These are phyloP conservation scores for Hypoxylon sp. DNA, from an alignment of 2,329 filamentous ascomycete genomes.

Conservation along the genomic window DNA sequence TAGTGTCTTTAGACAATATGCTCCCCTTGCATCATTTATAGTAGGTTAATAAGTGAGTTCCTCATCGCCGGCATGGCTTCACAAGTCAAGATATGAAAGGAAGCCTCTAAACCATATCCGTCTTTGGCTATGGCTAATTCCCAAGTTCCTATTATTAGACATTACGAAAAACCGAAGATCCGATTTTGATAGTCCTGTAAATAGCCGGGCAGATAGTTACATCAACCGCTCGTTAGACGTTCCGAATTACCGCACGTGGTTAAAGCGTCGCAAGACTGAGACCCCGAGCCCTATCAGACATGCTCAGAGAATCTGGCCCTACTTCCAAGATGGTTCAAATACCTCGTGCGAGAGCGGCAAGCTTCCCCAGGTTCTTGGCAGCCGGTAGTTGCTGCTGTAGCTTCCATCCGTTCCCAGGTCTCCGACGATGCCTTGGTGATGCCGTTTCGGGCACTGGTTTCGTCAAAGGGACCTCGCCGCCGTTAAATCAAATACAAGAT, in stretches of 20 bases:
- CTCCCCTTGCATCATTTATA: slow-evolving; percentile 11
- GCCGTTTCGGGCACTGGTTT: slow-evolving; percentile 10
- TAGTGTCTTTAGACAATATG: background rate
- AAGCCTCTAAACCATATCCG: background rate
- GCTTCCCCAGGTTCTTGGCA: slow-evolving; percentile 45
- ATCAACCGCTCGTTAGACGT: slow-evolving; percentile 31
- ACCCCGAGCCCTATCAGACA: slow-evolving; percentile 1
- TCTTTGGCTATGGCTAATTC: slow-evolving; percentile 29
- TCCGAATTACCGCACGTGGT: slow-evolving; percentile 50
- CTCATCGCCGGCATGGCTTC: slow-evolving; percentile 13
- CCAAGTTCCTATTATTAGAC: slow-evolving; percentile 36
- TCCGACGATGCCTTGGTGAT: slow-evolving; percentile 11
- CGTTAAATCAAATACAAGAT: slow-evolving; percentile 17
- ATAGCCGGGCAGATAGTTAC: slow-evolving; percentile 47
- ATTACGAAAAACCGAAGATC: slow-evolving; percentile 13
- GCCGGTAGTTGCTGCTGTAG: slow-evolving; percentile 43
- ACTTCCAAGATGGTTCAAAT: slow-evolving; percentile 34
- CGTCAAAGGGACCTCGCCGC: slow-evolving; percentile 6
- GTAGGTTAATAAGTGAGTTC: slow-evolving; percentile 12
- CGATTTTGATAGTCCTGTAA: slow-evolving; percentile 30
- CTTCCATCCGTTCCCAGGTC: slow-evolving; percentile 1
- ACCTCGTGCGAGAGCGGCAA: slow-evolving; percentile 18
- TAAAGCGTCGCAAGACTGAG: slow-evolving; percentile 29
- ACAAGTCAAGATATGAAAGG: background rate
- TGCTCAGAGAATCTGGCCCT: slow-evolving; percentile 29